phyloP scores from a whole-genome alignment of 495 filamentous ascomycete genomes.

The Penicillium cosmopolitanum region DNA sequence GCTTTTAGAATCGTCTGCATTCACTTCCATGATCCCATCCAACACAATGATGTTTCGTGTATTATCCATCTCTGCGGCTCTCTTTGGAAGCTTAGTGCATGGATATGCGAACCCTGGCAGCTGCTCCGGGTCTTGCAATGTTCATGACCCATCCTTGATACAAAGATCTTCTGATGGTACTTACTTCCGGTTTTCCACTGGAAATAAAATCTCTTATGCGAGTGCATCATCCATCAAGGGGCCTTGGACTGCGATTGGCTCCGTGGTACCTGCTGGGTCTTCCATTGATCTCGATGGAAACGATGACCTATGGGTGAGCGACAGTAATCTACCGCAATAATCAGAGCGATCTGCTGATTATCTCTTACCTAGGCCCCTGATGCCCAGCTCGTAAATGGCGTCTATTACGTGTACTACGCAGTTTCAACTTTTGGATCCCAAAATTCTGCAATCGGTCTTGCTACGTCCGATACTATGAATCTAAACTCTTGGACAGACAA shows the following conservation, averaged over 20 bases:
- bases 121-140: conserved; percentile 62
- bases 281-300: conserved; percentile 64
- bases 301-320: conserved; percentile 64
- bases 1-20: neutral
- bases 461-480: conserved; percentile 65
- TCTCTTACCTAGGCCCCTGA: conserved; percentile 64
- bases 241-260: conserved; percentile 67
- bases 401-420: conserved; percentile 74
- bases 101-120: conserved; percentile 57
- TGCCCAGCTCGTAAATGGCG: conserved; percentile 53
- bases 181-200: conserved; percentile 78
- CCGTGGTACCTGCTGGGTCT: conserved; percentile 60
- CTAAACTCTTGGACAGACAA: conserved; percentile 59
- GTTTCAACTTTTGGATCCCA: conserved; percentile 70
- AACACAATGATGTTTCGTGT: conserved; percentile 12
- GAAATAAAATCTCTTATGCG: conserved; percentile 64
- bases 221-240: conserved; percentile 62
- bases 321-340: neutral
- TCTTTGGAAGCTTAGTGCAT: conserved; percentile 34
- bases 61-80: conserved; percentile 2
- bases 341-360: neutral
- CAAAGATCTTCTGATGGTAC: conserved; percentile 61
- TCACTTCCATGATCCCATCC: neutral
- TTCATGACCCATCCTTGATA: conserved; percentile 70
- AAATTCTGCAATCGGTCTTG: conserved; percentile 68